Percentiles rank a stretch among this genome's conserved stretches.
Evolutionary conservation across 192 early-diverging fungal species (phyloP).

Genomic region (Podila verticillata): DNA sequence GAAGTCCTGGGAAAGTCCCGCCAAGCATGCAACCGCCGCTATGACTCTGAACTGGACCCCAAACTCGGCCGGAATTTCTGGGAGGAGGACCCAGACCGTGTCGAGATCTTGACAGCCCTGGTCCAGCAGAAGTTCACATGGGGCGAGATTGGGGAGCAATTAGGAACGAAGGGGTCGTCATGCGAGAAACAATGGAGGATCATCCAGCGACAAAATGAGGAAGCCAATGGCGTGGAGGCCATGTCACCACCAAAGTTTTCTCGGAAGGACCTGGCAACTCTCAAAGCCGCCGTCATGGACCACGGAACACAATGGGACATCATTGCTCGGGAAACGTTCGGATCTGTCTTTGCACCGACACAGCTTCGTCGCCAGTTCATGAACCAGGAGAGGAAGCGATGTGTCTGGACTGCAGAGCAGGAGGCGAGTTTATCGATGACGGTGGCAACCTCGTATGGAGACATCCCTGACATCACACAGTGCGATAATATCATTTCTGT

Average conservation of each 20-base stretch:
- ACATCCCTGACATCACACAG: not conserved
- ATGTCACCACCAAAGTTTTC: not conserved
- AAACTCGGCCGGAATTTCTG: constrained; percentile 11
- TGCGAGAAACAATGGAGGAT: constrained; percentile 27
- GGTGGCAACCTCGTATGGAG: not conserved
- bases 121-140: constrained; percentile 7
- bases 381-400: constrained; percentile 6
- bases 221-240: not conserved
- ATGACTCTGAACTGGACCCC: constrained; percentile 19
- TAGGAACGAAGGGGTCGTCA: constrained; percentile 19
- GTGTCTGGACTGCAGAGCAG: constrained; percentile 12
- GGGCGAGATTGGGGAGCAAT: constrained; percentile 9
- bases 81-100: not conserved
- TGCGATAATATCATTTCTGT: not conserved
- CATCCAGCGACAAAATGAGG: not conserved
- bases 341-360: not conserved
- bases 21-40: constrained; percentile 31
- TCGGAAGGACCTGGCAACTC: not conserved
- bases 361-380: constrained; percentile 16
- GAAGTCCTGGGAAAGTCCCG: constrained; percentile 8
- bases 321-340: constrained; percentile 6
- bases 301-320: constrained; percentile 17
- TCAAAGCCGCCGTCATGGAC: constrained; percentile 9
- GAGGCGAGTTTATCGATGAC: not conserved
- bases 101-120: not conserved